Conservation (phyloP, 202 grass and related monocot species). For the Panicum virgatum region DNA sequence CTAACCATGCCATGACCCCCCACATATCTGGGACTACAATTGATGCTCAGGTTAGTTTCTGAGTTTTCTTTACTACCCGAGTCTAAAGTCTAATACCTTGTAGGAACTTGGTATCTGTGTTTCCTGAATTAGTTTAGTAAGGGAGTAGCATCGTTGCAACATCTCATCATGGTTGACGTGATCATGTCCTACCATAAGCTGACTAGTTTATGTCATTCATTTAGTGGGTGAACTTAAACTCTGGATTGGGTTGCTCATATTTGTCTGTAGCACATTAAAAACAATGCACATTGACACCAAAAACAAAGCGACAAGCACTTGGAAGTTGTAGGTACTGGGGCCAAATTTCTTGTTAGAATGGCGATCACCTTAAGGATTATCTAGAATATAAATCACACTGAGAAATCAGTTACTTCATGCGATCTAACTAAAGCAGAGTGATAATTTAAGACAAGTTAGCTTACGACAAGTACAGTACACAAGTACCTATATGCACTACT, state of each 20-base stretch:
- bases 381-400: background rate
- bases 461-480: background rate
- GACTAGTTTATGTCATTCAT: background rate
- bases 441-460: too few relatives aligned
- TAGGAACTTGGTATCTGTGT: background rate
- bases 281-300: background rate
- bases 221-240: background rate
- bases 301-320: background rate
- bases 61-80: background rate
- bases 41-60: slow-evolving; percentile 65
- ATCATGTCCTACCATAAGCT: background rate
- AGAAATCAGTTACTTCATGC: background rate
- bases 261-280: background rate
- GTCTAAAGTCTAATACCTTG: background rate
- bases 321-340: background rate
- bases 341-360: background rate
- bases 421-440: background rate
- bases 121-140: slow-evolving; percentile 12
- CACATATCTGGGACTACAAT: slow-evolving; percentile 86
- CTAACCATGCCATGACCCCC: slow-evolving; percentile 92
- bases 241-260: background rate
- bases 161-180: background rate
- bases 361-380: background rate
- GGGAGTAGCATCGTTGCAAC: background rate
- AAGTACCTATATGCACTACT: background rate